phyloP scores from a whole-genome alignment of 2,329 filamentous ascomycete genomes.

The Alternaria viburni region DNA sequence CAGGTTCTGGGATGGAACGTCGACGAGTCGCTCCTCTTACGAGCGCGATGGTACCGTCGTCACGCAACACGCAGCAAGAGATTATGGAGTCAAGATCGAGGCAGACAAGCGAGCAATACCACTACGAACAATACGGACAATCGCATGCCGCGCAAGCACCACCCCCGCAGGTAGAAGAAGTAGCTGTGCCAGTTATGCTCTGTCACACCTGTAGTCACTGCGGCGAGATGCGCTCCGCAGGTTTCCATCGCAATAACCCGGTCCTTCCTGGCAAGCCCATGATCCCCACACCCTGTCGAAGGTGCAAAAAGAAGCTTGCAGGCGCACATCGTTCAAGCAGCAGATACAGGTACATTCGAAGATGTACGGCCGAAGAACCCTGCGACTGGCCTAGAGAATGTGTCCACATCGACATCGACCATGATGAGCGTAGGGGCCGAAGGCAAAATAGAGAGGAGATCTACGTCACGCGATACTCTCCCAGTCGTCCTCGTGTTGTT shows the following conservation, averaged over 20 bases:
- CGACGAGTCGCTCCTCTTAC: constrained; percentile 1
- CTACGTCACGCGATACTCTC: constrained; percentile 22
- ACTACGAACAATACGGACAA: constrained; percentile 23
- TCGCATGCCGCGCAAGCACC: constrained; percentile 12
- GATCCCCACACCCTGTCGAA: constrained; percentile 33
- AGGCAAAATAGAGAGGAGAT: constrained; percentile 27
- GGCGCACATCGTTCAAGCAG: constrained; percentile 16
- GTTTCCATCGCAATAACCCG: constrained; percentile 45
- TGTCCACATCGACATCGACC: constrained; percentile 22
- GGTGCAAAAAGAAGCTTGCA: constrained; percentile 38
- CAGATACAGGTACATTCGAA: constrained; percentile 26
- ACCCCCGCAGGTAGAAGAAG: constrained; percentile 17
- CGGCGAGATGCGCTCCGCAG: constrained; percentile 40
- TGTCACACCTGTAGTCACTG: constrained; percentile 47
- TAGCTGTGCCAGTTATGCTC: constrained; percentile 30
- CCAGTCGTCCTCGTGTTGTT: constrained; percentile 23
- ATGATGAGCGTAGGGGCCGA: constrained; percentile 31
- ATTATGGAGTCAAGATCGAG: constrained; percentile 17
- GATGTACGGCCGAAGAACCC: constrained; percentile 31
- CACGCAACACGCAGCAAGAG: constrained; percentile 14
- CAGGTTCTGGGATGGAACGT: constrained; percentile 10
- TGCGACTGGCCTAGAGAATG: constrained; percentile 35
- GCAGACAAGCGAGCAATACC: constrained; percentile 21
- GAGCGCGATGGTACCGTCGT: constrained; percentile 19
- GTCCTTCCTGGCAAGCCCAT: constrained; percentile 41